These are phyloP conservation scores for Microsporum canis DNA, from an alignment of 2,329 filamentous ascomycete species.

Conservation along the genomic window DNA sequence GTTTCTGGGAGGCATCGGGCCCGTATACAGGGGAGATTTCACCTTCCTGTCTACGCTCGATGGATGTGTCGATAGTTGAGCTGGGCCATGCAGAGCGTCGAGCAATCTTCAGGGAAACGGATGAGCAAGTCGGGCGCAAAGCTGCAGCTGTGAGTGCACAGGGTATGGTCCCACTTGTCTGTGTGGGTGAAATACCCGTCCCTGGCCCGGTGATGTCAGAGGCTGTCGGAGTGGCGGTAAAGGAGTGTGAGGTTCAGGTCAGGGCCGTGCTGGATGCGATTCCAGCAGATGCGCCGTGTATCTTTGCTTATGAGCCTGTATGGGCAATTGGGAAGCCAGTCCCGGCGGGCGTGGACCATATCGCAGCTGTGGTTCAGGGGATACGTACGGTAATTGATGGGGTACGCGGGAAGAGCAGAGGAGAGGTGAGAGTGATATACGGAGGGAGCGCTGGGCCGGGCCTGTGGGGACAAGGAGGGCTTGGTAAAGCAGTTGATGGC, in stretches of 20 bases:
- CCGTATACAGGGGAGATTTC: constrained; percentile 71
- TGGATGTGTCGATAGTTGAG: constrained; percentile 63
- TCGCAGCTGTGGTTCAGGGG: constrained; percentile 56
- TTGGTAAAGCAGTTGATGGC: constrained; percentile 19
- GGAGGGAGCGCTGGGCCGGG: constrained; percentile 75
- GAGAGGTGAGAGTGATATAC: constrained; percentile 60
- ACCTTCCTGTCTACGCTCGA: constrained; percentile 52
- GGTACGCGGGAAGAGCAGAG: constrained; percentile 37
- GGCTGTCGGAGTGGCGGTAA: constrained; percentile 48
- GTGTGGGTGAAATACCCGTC: constrained; percentile 59
- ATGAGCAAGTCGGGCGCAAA: constrained; percentile 55
- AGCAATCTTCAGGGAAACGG: constrained; percentile 62
- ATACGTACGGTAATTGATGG: constrained; percentile 42
- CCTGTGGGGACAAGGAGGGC: constrained; percentile 45
- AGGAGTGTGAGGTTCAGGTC: constrained; percentile 57
- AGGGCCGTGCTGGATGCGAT: constrained; percentile 51
- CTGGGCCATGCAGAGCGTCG: constrained; percentile 72
- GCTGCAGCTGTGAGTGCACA: constrained; percentile 56
- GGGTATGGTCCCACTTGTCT: constrained; percentile 65
- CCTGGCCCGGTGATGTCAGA: constrained; percentile 36
- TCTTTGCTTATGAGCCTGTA: constrained; percentile 77
- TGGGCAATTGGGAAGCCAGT: constrained; percentile 72
- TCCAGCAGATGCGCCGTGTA: constrained; percentile 52
- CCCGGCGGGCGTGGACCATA: constrained; percentile 61
- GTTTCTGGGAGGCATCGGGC: constrained; percentile 56